These are phyloP conservation scores for Geotrichum bryndzae DNA, from an alignment of 1,139 yeast genomes.

Conservation along the genomic window DNA sequence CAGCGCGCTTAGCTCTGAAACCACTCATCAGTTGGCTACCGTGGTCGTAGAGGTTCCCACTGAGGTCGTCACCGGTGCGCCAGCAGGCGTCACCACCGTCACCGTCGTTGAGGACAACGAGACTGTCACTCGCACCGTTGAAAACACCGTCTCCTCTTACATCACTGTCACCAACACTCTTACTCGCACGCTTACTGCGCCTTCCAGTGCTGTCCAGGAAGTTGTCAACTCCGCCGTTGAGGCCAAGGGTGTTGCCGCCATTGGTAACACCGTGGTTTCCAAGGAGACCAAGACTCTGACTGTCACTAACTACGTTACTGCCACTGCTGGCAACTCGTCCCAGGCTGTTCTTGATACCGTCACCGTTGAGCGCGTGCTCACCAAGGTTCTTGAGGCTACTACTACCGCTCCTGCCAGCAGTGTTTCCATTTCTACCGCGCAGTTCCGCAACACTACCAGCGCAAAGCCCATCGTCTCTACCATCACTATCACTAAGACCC, in stretches of 20 bases:
- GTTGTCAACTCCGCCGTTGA: background rate
- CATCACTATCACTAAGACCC: background rate
- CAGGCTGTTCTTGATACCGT: background rate
- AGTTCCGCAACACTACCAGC: background rate
- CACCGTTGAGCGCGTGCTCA: background rate
- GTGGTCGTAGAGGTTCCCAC: background rate
- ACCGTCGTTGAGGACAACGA: background rate
- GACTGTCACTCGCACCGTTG: constrained; percentile 2
- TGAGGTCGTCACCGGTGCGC: constrained; percentile 1
- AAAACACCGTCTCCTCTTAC: constrained; percentile 1
- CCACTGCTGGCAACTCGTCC: background rate
- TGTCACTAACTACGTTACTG: background rate
- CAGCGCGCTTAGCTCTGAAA: background rate
- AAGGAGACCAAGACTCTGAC: background rate
- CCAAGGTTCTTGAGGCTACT: background rate
- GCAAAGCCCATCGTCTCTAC: background rate
- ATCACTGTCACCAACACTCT: constrained; percentile 5
- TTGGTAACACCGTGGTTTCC: background rate
- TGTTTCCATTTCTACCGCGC: background rate
- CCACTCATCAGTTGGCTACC: background rate
- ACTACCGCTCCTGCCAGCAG: background rate
- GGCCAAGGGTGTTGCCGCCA: background rate
- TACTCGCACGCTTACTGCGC: background rate
- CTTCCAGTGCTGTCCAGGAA: background rate
- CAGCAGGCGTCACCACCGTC: background rate